Base-by-base conservation (phyloP, 106 monocot genomes). In the Dioscorea alata region DNA sequence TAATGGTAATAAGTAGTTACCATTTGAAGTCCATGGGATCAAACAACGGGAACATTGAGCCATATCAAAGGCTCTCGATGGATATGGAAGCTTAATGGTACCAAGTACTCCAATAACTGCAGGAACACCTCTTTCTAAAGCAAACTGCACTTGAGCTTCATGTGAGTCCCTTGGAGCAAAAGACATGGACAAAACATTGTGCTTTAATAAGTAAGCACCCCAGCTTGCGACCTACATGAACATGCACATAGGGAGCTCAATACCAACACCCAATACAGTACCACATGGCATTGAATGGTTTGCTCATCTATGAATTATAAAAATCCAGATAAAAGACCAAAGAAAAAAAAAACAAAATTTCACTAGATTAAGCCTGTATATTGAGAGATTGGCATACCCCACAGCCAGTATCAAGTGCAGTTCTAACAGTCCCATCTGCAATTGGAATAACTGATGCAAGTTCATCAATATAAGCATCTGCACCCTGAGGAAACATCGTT, bases 371-470 rank as follows among this genome's bases (percentile, higher is more conserved):
- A 42, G 42, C 42, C 42, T 42, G 42, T 5, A 42, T 42, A 42
- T 28, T 28, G 28, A 42, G 42, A 42, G 6, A 42, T 35, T 25
- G 14, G 69, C 79, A 31, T 81, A 85, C 85, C 77, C 85, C 81
- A 23, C 80, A 85, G n/a, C 80, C 80, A 71, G 74, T 81, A 67
- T 85, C 85, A 19, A 85, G 77, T 34, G 81, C 85, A 71, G 80
- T 85, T 71, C 85, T 76, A 28, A 85, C 69, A 35, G 71, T 81
- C 17, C 85, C 85, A 63, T 85, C 80, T 34, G 52, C 70, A 73
- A 85, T 70, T 59, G 85, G 85, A 17, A 85, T 77, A 21, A 81
- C 81, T 59, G 80, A 67, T 63, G 85, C 85, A 58, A 85, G 81
- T 59, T 85, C 80, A 59, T 76, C 81, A 58, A 85, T 77, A 60